phyloP scores from a whole-genome alignment of 306 rosid species.

The Quercus robur region DNA sequence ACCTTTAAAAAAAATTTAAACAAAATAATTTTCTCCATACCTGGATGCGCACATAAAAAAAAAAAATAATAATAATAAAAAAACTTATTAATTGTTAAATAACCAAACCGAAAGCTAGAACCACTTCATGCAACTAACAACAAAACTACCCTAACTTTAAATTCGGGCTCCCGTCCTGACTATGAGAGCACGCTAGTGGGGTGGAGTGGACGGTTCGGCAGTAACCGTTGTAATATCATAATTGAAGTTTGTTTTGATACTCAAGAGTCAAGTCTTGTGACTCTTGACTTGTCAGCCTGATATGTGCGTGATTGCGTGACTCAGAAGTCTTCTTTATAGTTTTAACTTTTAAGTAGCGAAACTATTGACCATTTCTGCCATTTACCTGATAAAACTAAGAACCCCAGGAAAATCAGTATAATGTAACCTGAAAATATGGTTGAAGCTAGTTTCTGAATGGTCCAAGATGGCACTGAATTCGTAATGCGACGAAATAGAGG shows the following conservation, averaged over 20 bases:
- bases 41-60: no score
- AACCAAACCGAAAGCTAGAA: not conserved
- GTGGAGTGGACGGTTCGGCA: no score
- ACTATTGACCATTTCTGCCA: not conserved
- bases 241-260: no score
- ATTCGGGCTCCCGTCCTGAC: conserved; percentile 27
- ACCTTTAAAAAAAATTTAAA: no score
- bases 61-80: no score
- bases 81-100: no score
- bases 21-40: no score
- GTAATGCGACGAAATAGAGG: not conserved
- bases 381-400: not conserved
- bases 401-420: not conserved
- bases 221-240: no score
- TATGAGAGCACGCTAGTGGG: no score
- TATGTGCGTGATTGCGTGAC: not conserved
- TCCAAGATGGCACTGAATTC: not conserved
- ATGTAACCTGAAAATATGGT: not conserved
- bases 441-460: not conserved
- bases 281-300: no score
- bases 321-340: not conserved
- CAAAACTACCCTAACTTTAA: fast-evolving
- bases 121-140: not conserved
- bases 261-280: no score
- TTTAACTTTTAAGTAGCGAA: not conserved